Evolutionary conservation across 1,139 yeast species (phyloP), one percentile per base, ranked within the genome.

Genomic region (Yamadazyma triangularis): DNA sequence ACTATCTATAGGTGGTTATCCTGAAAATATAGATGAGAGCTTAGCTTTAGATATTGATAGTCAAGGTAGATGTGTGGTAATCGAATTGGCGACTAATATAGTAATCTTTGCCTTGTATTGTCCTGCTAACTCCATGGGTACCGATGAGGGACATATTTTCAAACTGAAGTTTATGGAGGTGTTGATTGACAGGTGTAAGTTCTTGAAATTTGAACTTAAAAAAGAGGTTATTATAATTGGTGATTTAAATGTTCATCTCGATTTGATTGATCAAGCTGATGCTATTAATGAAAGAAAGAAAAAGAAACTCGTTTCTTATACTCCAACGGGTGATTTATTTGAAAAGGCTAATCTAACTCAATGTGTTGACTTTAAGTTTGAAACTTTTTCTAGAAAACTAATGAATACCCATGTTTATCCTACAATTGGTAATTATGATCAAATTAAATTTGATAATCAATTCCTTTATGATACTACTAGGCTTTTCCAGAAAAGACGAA

Each of bases 251-350:
- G 81, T 89, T 1, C 67, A 88, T 8, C 63, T 87, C 12, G 91
- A 87, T 51, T 58, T 85, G 29, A 79, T 85, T 8, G 98, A 91
- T 50, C 77, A 80, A 39, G 96, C 94, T 1, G 95, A 85, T 34
- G 64, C 67, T 2, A 65, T 82, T 16, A 73, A 70, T 28, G 72
- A 65, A 16, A 53, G 70, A 13, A 37, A 58, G 29, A 63, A 56
- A 31, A 44, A 40, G 26, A 48, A 50, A 24, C 24, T 41, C 11
- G 41, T 60, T 0, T 41, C 44, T 8, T 46, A 41, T 26, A 38
- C 41, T 13, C 41, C 47, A 8, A 59, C 45, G 32, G 52, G 65
- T 1, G 41, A 49, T 3, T 47, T 36, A 4, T 68, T 79, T 41
- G 86, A 79, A 43, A 37, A 38, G 2, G 29, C 47, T 3, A 70